Percentiles rank a stretch among this genome's conserved stretches.
Conservation (phyloP, 805 yeast genomes). For the Metschnikowia colocasiae region DNA sequence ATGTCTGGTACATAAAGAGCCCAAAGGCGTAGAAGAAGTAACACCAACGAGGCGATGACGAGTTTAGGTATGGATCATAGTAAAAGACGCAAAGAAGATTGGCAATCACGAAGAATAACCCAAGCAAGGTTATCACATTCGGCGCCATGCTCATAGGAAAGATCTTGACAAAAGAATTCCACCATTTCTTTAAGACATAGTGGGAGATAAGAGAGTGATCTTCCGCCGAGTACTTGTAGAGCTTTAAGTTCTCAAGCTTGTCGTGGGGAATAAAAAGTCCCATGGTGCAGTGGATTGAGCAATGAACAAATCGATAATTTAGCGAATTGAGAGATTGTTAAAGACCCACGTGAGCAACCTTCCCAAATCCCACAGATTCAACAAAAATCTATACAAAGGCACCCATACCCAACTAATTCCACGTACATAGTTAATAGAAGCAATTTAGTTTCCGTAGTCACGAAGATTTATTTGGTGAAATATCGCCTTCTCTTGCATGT, state of each 20-base stretch:
- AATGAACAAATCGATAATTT: background rate
- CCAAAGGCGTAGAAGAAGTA: constrained; percentile 77
- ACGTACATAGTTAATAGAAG: background rate
- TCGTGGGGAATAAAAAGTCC: constrained; percentile 60
- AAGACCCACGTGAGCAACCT: constrained; percentile 2
- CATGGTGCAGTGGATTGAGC: constrained; percentile 35
- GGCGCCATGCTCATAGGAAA: constrained; percentile 93
- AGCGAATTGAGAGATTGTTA: background rate
- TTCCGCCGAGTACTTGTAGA: constrained; percentile 67
- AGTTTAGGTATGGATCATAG: constrained; percentile 64
- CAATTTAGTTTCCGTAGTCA: background rate
- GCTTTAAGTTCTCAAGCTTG: constrained; percentile 49
- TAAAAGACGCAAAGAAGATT: constrained; percentile 64
- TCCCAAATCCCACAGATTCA: background rate
- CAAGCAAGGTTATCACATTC: constrained; percentile 78
- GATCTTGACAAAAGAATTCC: constrained; percentile 65
- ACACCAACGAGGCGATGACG: constrained; percentile 68
- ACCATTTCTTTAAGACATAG: constrained; percentile 75
- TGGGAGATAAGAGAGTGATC: constrained; percentile 79
- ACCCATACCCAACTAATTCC: too few species aligned
- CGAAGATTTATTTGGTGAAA: background rate
- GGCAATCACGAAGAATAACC: constrained; percentile 65
- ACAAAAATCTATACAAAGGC: background rate
- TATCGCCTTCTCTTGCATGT: background rate
- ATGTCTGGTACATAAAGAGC: constrained; percentile 85